Conservation (phyloP, 2,329 filamentous ascomycete species). For the Trichoderma endophyticum region DNA sequence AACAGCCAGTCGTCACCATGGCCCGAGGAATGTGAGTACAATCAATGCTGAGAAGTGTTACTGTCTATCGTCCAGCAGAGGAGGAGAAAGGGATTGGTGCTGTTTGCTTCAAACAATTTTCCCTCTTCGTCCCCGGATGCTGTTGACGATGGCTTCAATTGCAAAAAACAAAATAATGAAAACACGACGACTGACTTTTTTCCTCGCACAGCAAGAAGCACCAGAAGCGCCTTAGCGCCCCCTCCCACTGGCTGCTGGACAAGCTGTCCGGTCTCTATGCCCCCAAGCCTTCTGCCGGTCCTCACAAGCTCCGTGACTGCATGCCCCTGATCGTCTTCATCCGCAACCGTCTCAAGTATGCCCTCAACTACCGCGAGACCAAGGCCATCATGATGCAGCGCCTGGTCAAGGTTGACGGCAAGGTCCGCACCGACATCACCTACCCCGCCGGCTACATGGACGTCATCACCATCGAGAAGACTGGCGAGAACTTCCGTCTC, state of each 20-base stretch:
- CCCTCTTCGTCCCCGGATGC: not conserved
- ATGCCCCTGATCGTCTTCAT: conserved; percentile 99
- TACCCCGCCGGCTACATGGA: conserved; percentile 99
- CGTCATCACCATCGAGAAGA: conserved; percentile 99
- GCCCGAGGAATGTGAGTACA: conserved; percentile 60
- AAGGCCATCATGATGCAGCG: conserved; percentile 99
- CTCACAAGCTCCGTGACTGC: conserved; percentile 99
- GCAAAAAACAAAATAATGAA: not conserved
- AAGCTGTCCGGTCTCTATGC: conserved; percentile 93
- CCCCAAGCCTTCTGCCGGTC: conserved; percentile 71
- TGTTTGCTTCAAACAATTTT: not conserved
- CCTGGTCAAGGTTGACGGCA: conserved; percentile 98
- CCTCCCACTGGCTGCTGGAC: conserved; percentile 99
- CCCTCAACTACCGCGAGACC: conserved; percentile 96
- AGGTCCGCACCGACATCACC: conserved; percentile 98
- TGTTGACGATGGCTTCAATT: not conserved
- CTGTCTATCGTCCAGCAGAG: not conserved
- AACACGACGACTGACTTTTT: conserved; percentile 30
- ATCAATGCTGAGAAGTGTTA: not conserved
- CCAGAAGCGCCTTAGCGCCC: conserved; percentile 99
- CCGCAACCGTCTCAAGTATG: conserved; percentile 97
- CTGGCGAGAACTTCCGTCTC: conserved; percentile 99
- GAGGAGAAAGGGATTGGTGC: not conserved
- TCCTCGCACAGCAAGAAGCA: conserved; percentile 81
- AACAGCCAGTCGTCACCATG: conserved; percentile 52